Conservation (phyloP, 1,284 basidiomycete species). For the Pseudozyma tsukubaensis region DNA sequence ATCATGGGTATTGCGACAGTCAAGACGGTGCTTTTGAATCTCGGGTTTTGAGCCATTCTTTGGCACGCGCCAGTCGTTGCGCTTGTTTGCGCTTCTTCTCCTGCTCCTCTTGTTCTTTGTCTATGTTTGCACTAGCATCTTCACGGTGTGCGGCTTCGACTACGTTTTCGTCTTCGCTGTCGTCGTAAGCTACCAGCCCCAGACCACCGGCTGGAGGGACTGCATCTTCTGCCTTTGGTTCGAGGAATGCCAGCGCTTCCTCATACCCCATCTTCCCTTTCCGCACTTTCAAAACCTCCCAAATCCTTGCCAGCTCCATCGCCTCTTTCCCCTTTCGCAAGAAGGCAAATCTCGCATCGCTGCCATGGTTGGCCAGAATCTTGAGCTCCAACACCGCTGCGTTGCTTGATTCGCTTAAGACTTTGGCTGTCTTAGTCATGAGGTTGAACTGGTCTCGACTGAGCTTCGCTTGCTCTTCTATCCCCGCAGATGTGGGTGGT, state of each 20-base stretch:
- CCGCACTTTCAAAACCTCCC: slow-evolving; percentile 8
- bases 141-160: background rate
- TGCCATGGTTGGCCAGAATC: slow-evolving; percentile 84
- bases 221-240: background rate
- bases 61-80: slow-evolving; percentile 31
- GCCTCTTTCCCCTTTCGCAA: slow-evolving; percentile 70
- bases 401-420: slow-evolving; percentile 78
- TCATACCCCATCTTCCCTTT: slow-evolving; percentile 12
- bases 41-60: slow-evolving; percentile 24
- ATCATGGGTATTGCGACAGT: background rate
- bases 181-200: slow-evolving; percentile 22
- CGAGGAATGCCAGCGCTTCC: background rate
- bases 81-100: slow-evolving; percentile 27
- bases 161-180: slow-evolving; percentile 17
- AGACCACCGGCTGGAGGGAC: background rate
- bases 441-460: slow-evolving; percentile 73
- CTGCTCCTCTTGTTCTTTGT: background rate
- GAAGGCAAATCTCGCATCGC: slow-evolving; percentile 79
- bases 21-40: background rate
- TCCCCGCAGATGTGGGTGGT: background rate
- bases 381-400: slow-evolving; percentile 82
- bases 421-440: slow-evolving; percentile 80
- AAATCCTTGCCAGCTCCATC: background rate
- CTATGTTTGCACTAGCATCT: background rate
- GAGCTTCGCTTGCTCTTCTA: background rate